These are phyloP conservation scores for Podospora pseudopauciseta DNA, from an alignment of 495 filamentous ascomycete species.

Conservation along the genomic window DNA sequence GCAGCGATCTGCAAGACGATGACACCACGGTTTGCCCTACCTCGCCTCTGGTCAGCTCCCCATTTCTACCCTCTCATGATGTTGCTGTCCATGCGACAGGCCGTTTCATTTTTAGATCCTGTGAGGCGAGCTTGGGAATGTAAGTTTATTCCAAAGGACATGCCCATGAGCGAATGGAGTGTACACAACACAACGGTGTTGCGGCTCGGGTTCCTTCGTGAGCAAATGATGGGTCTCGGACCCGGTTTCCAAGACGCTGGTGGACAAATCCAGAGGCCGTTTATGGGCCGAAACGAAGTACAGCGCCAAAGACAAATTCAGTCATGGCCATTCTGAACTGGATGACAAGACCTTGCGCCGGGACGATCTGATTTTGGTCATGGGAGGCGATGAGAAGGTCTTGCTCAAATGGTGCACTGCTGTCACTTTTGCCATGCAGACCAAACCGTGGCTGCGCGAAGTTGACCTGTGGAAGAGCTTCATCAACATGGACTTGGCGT, in stretches of 20 bases:
- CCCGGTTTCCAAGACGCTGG: background rate
- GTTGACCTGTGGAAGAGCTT: constrained; percentile 54
- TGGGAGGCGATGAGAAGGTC: constrained; percentile 44
- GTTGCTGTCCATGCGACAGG: constrained; percentile 30
- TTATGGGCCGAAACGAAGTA: constrained; percentile 9
- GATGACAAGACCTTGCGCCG: constrained; percentile 38
- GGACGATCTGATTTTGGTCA: constrained; percentile 44
- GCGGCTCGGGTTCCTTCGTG: constrained; percentile 29
- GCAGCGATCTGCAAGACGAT: constrained; percentile 20
- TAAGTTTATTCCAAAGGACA: constrained; percentile 51
- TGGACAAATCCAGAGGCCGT: background rate
- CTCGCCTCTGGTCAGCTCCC: constrained; percentile 48
- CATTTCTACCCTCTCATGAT: constrained; percentile 52
- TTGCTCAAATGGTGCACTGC: constrained; percentile 38
- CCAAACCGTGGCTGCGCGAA: constrained; percentile 50
- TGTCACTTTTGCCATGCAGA: constrained; percentile 46
- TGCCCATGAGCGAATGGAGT: constrained; percentile 43
- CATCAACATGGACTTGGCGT: constrained; percentile 46
- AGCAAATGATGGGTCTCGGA: constrained; percentile 21
- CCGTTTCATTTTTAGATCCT: constrained; percentile 39
- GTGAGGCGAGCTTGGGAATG: constrained; percentile 43
- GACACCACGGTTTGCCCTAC: constrained; percentile 38
- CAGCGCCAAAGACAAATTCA: constrained; percentile 22
- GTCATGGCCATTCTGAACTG: constrained; percentile 22
- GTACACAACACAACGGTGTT: constrained; percentile 37